Base-by-base conservation (phyloP, 2,329 filamentous ascomycete genomes). In the Metarhizium anisopliae region DNA sequence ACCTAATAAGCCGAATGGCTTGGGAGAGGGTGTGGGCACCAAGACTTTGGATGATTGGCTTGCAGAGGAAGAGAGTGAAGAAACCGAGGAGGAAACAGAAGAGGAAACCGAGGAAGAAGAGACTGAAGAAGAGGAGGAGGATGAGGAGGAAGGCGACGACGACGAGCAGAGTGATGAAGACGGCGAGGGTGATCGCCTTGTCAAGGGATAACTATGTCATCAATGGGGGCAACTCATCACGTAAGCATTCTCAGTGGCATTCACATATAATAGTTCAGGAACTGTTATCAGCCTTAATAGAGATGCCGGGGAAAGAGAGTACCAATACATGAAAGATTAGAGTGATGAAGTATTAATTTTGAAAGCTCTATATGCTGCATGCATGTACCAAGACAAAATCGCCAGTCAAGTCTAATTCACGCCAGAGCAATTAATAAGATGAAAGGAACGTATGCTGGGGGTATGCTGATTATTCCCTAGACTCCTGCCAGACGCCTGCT, bases 41-140 rank as follows among this genome's bases (percentile, higher is more conserved):
- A 96, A 95, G 79, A 90, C 86, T 20, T 74, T 99, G 59, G 91
- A 97, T 73, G 90, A 96, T 68, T 97, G 94, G 92, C 76, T 97
- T 56, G 90, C 86, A 4, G 88, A 90, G 65, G 79, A 77, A n/a
- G 81, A 78, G 2, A 80, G 80, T 11, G 76, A 77, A 10, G 78
- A 80, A 29, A 78, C 76, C 2, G 78, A 77, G 6, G 76, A 77
- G 6, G 80, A 79, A 2, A 75, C 77, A 6, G 76, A 74, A 7
- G 75, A 75, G 14, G 74, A 76, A 10, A 71, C 72, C 3, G 74
- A 74, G 20, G 74, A 73, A 3, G 77, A 77, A 0, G 78, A 78
- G 1, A 77, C 77, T 2, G 25, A 35, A 35, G 77, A 79, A 0
- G 76, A 76, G 0, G 77, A 77, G 0, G 76, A 76, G 0, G 77